phyloP scores from a whole-genome alignment of 106 monocot genomes.

The Agapanthus africanus region DNA sequence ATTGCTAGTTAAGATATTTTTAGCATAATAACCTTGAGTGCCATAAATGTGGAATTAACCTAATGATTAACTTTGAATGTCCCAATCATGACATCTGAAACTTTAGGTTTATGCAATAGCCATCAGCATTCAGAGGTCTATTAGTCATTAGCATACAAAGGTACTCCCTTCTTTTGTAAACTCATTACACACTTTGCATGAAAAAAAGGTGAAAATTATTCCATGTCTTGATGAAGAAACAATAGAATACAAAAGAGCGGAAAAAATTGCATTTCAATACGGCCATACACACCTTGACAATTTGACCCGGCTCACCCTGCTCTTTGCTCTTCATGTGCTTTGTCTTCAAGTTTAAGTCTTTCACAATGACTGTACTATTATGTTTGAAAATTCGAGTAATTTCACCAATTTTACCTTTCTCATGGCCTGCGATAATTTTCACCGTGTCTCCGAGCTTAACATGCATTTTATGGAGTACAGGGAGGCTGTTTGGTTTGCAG shows the following conservation, averaged over 20 bases:
- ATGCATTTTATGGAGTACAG: constrained; percentile 92
- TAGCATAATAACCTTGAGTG: too few species aligned
- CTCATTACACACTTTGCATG: neutral
- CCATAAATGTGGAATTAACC: too few species aligned
- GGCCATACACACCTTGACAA: constrained; percentile 77
- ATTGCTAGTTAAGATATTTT: too few species aligned
- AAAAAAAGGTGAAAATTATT: neutral
- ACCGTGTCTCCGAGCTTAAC: constrained; percentile 95
- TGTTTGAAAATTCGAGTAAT: constrained; percentile 53
- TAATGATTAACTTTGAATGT: neutral
- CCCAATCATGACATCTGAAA: neutral
- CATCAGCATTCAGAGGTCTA: too few species aligned
- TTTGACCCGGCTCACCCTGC: constrained; percentile 79
- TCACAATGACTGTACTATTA: constrained; percentile 83
- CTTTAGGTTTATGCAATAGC: neutral
- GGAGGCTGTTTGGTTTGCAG: constrained; percentile 93
- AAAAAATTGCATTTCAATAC: too few species aligned
- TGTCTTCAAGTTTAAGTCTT: constrained; percentile 87
- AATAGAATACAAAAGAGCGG: too few species aligned
- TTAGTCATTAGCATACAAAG: neutral
- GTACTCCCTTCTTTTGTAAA: neutral
- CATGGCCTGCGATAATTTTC: constrained; percentile 72
- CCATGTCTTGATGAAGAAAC: neutral
- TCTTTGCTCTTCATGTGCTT: constrained; percentile 93
- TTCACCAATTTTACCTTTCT: constrained; percentile 91